Evolutionary conservation across 208 protist genomes (phyloP).

Genomic region (Acanthamoeba royreba): DNA sequence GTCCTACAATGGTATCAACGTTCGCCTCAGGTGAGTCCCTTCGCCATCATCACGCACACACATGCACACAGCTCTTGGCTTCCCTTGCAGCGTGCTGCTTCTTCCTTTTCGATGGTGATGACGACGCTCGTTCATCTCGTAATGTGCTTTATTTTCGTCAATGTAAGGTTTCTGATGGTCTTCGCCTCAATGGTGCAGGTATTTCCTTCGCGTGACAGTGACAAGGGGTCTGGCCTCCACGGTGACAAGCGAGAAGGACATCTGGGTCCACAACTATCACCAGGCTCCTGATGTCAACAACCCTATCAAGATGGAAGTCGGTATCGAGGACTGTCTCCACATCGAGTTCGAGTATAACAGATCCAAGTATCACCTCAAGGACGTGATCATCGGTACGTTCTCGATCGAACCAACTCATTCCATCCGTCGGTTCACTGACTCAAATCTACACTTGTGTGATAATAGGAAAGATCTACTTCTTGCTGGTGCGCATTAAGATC

Average conservation of each 20-base stretch:
- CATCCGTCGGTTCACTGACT: no score
- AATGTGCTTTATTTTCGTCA: neutral
- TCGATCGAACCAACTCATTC: no score
- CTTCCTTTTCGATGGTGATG: neutral
- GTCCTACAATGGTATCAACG: slow-evolving; percentile 88
- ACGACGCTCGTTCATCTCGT: neutral
- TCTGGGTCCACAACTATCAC: slow-evolving; percentile 79
- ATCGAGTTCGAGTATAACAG: slow-evolving; percentile 92
- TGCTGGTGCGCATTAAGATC: slow-evolving; percentile 85
- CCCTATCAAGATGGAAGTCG: slow-evolving; percentile 82
- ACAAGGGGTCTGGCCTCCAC: slow-evolving; percentile 70
- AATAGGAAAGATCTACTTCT: slow-evolving; percentile 86
- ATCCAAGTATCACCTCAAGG: slow-evolving; percentile 84
- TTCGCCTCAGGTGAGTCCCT: slow-evolving; percentile 69
- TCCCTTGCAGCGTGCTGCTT: slow-evolving; percentile 20
- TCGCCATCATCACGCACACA: neutral
- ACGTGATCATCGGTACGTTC: slow-evolving; percentile 75
- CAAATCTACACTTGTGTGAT: no score
- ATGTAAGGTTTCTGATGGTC: neutral
- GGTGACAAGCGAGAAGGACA: slow-evolving; percentile 77
- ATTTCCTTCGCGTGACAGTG: slow-evolving; percentile 84
- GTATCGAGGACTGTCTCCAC: slow-evolving; percentile 88
- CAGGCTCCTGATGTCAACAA: slow-evolving; percentile 81
- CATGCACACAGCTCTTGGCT: neutral
- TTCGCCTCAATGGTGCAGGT: slow-evolving; percentile 59